phyloP scores from a whole-genome alignment of 306 rosid genomes.

The Vicia sativa region DNA sequence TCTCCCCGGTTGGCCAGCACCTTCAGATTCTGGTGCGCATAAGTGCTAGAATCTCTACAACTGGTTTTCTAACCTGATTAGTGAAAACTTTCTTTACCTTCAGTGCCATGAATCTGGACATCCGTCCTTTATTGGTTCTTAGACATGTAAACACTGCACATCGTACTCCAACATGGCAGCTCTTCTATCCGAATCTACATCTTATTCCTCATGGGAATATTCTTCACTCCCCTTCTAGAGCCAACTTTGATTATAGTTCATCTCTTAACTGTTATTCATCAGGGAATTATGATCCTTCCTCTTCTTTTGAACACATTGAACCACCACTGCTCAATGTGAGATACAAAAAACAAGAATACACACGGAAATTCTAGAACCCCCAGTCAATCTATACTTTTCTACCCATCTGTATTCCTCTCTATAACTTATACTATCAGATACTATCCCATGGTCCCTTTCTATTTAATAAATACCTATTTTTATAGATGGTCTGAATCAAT shows the following conservation, averaged over 20 bases:
- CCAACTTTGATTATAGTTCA: background rate
- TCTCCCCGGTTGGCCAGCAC: background rate
- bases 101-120: background rate
- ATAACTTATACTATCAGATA: slow-evolving; percentile 3
- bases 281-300: background rate
- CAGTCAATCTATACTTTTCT: background rate
- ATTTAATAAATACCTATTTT: background rate
- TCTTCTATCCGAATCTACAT: background rate
- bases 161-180: background rate
- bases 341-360: slow-evolving; percentile 5
- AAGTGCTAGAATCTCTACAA: background rate
- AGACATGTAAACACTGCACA: background rate
- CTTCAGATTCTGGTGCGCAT: background rate
- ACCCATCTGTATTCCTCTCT: background rate
- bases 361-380: background rate
- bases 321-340: background rate
- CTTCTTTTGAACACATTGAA: background rate
- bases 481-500: background rate
- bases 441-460: background rate
- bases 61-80: background rate
- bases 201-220: background rate
- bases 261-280: background rate
- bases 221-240: background rate
- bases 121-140: background rate
- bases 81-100: background rate